Evolutionary conservation across 257 asterid genomes (phyloP), one percentile per base, ranked within the genome.

Genomic region (Thymus quinquecostatus): DNA sequence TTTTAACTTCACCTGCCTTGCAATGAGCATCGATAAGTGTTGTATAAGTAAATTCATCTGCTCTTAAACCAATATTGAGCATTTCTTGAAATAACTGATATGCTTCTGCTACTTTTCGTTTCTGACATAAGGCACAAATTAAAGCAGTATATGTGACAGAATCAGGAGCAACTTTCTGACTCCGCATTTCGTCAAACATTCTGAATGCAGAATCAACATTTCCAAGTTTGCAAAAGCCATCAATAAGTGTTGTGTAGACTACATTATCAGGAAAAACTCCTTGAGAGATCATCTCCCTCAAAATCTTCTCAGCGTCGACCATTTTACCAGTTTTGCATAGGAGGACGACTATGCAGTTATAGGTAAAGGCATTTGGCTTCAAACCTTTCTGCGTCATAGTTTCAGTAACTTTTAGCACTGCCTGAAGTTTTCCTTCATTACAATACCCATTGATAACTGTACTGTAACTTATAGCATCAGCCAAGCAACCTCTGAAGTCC

Each of bases 391-490:
- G 76, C 70, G 69, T 82, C 95, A 92, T 92, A 70, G 77, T 79
- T 81, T 88, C 80, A 29, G 84, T 68, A 61, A 89, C 76, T 77
- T 78, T 92, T 54, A 84, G 75, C 81, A 81, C 87, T 30, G 55
- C 28, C 40, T 72, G 81, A 75, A 91, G 87, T 54, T 88, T 88
- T 77, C 86, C 92, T 38, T 79, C 68, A 47, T 61, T 78, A 77
- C 92, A 84, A 74, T 94, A 94, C 66, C 98, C 99, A 77, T 86
- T 81, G 66, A 92, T 83, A 61, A 94, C 75, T 50, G 96, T 89
- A 78, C 92, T 94, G 79, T 86, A 88, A 84, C 98, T 92, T 74
- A 89, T 83, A 72, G 81, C 78, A 83, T 92, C 97, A 48, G 99
- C 96, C 66, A 64, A n/a, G 68, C 87, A 89, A 32, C 97, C 99